These are phyloP conservation scores for Candida fluviatilis DNA, from an alignment of 805 yeast species.

Conservation along the genomic window DNA sequence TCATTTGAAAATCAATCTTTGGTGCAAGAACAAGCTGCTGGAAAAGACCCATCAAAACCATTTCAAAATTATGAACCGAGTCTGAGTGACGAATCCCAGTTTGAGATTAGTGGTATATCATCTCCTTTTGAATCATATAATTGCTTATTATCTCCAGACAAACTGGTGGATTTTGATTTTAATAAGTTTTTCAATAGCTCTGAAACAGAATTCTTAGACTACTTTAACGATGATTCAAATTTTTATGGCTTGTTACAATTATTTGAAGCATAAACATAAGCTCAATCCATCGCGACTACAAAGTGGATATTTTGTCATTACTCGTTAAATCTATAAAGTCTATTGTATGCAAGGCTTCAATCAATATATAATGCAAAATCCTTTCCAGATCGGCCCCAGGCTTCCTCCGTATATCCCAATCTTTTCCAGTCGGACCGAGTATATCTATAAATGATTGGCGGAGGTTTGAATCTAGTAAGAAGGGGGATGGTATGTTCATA, in stretches of 20 bases:
- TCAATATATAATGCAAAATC: conserved; percentile 23
- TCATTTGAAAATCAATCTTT: no score
- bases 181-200: not conserved
- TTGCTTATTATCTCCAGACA: not conserved
- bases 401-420: conserved; percentile 35
- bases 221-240: not conserved
- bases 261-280: no score
- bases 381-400: conserved; percentile 21
- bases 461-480: conserved; percentile 19
- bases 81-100: no score
- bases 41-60: no score
- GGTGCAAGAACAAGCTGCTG: no score
- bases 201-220: not conserved
- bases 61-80: no score
- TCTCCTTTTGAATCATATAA: no score
- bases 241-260: not conserved
- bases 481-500: conserved; percentile 18
- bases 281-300: no score
- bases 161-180: not conserved
- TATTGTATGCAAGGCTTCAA: conserved; percentile 8
- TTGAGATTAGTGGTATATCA: no score
- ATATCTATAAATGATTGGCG: conserved; percentile 26
- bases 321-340: conserved; percentile 8
- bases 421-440: conserved; percentile 34
- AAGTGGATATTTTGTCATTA: not conserved